Evolutionary conservation across 495 filamentous ascomycete species (phyloP), one percentile per base, ranked within the genome.

Genomic region (Daldinia childiae): DNA sequence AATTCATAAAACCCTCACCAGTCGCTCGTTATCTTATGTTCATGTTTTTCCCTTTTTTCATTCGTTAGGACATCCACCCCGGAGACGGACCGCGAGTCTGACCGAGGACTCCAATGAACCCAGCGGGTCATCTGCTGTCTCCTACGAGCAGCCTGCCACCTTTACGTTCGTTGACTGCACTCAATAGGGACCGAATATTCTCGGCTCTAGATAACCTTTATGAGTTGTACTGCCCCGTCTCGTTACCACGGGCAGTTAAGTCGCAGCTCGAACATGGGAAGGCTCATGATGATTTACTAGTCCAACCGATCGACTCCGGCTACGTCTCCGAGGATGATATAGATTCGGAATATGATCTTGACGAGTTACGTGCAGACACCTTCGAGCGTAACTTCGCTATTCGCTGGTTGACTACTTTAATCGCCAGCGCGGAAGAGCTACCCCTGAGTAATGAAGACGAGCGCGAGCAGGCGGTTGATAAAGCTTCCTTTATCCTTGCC

Each of bases 341-440:
- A 57, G 66, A 69, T 19, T 32, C 60, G 15, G 74, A 74, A 54
- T 11, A 24, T 32, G 30, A 36, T 29, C 21, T 63, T 11, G 71
- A 69, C 15, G 58, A 80, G 68, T 86, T 89, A 14, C 83, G 82
- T 15, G 79, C 80, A 4, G 86, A 79, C 11, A 83, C 85, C 64
- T 87, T 85, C 24, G 67, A 76, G 52, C 56, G 74, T 43, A 69
- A 62, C 52, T 64, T 62, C 34, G 58, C 66, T 15, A 66, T 69
- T 11, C 75, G 77, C 15, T 82, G 80, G 80, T 48, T 82, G 36
- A 80, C 79, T 2, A 64, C 58, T 11, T 71, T 82, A 12, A 68
- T 82, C 58, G 76, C 74, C 7, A 73, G 74, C 27, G 77, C 69
- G 14, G 75, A 73, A 5, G 79, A 79, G 45, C 50, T 79, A 6